These are phyloP conservation scores for Discostella stelligera DNA, from an alignment of 352 stramenopile genomes.

Conservation along the genomic window DNA sequence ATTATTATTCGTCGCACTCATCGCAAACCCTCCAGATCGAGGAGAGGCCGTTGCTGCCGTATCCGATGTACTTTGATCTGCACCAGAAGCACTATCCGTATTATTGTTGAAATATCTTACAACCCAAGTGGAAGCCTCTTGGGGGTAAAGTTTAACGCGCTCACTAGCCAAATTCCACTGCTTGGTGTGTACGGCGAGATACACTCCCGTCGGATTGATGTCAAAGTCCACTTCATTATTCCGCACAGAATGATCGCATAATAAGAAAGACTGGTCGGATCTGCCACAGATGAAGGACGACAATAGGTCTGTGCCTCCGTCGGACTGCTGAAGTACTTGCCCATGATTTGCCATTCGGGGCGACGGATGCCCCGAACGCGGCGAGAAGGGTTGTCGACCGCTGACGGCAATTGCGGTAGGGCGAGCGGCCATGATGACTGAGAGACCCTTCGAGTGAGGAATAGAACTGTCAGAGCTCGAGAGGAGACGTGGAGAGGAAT, in stretches of 20 bases:
- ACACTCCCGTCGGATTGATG: constrained; percentile 65
- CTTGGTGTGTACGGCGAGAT: constrained; percentile 68
- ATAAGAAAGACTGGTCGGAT: constrained; percentile 4
- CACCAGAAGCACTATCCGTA: neutral
- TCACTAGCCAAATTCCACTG: constrained; percentile 64
- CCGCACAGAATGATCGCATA: constrained; percentile 18
- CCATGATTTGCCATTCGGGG: neutral
- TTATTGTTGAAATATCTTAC: constrained; percentile 17
- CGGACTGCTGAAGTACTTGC: neutral
- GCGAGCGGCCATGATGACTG: neutral
- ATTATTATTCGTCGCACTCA: constrained; percentile 8
- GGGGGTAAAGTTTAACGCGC: constrained; percentile 34
- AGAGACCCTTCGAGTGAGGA: neutral
- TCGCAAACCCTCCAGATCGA: neutral
- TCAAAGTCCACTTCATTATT: constrained; percentile 65
- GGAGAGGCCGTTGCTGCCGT: constrained; percentile 6
- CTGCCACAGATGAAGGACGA: constrained; percentile 14
- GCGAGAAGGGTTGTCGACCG: constrained; percentile 9
- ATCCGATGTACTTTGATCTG: neutral
- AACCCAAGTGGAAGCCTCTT: constrained; percentile 50
- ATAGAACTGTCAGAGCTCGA: too few relatives aligned
- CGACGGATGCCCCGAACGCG: neutral
- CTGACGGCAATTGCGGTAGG: constrained; percentile 9
- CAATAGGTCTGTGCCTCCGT: neutral
- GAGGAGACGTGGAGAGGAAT: neutral